A percentile compares a stretch with the other conserved stretches of the same genome.
phyloP scores from a whole-genome alignment of 2,329 filamentous ascomycete species.

The Stromatinia cepivora region DNA sequence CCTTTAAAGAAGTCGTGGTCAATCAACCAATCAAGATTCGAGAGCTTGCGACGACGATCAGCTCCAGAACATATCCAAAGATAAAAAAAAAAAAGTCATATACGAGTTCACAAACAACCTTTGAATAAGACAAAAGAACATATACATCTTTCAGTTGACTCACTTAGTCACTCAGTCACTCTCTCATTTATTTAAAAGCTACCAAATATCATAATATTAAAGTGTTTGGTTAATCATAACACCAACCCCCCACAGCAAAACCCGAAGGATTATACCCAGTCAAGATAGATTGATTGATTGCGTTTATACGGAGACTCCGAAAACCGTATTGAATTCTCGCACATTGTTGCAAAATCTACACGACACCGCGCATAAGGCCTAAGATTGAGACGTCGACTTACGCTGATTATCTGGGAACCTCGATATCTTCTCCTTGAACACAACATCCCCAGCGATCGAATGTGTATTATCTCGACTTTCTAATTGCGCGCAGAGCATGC shows the following conservation, averaged over 20 bases:
- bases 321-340: constrained; percentile 11
- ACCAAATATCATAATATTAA: not conserved
- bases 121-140: not conserved
- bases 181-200: not conserved
- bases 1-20: not conserved
- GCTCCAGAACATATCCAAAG: constrained; percentile 12
- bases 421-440: not conserved
- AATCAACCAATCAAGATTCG: not conserved
- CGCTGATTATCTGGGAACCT: not conserved
- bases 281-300: not conserved
- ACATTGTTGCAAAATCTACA: constrained; percentile 23
- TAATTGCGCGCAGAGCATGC: constrained; percentile 15
- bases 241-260: constrained; percentile 22
- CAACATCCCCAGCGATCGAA: constrained; percentile 25
- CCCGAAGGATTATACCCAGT: not conserved
- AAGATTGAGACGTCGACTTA: not conserved
- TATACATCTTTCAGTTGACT: constrained; percentile 1
- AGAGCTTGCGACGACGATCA: constrained; percentile 21
- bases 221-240: not conserved
- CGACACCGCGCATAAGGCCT: constrained; percentile 23
- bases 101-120: not conserved
- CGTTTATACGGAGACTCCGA: constrained; percentile 17
- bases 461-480: constrained; percentile 26
- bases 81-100: not conserved
- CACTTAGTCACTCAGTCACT: not conserved